Base-by-base conservation (phyloP, 768 basidiomycete genomes). In the Bullera alba region DNA sequence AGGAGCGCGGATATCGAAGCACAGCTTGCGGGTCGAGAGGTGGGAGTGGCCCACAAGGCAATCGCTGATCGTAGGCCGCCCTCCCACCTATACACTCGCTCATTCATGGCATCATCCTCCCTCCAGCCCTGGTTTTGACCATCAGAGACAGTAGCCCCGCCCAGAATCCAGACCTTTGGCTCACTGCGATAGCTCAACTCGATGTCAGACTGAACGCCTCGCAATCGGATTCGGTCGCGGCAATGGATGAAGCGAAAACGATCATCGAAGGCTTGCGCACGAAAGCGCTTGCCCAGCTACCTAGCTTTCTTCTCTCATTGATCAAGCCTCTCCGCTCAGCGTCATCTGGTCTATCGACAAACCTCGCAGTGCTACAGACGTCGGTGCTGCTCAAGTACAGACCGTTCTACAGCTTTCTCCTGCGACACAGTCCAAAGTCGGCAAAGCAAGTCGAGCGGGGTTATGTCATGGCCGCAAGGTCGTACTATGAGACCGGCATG, bases 401-500 rank as follows among this genome's bases (percentile, higher is more conserved):
- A 41, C 76, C 85, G 6, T 77, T 97, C 50, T 96, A 83, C 61
- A 79, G 79, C 1, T 99, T 97, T 67, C 77, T 99, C 30, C 82
- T 84, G 56, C 82, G 87, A 2, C 86, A 90, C 54, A 86, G 86
- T 4, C 78, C 83, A 7, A 77, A 77, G 28, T 85, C 91, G 26
- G 91, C 95, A 2, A 79, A 79, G 39, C 92, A 97, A 70, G 75
- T 99, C 21, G 89, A 90, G 68, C 78, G 88, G 45, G 83, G 87
- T 2, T 99, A 99, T 70, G 75, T 85, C 25, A 80, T 80, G 28
- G 81, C 86, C 23, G 85, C 87, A 14, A 82, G 91, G 34, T 79
- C 87, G 19, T 99, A 95, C 70, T 96, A 90, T 53, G 95, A 99
- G 74, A 97, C 95, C 19, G 88, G 85, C 0, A 92, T 96, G 69